Percentiles rank a stretch among this genome's conserved stretches.
phyloP scores from a whole-genome alignment of 257 asterid species.

The Solanum medicagineum region DNA sequence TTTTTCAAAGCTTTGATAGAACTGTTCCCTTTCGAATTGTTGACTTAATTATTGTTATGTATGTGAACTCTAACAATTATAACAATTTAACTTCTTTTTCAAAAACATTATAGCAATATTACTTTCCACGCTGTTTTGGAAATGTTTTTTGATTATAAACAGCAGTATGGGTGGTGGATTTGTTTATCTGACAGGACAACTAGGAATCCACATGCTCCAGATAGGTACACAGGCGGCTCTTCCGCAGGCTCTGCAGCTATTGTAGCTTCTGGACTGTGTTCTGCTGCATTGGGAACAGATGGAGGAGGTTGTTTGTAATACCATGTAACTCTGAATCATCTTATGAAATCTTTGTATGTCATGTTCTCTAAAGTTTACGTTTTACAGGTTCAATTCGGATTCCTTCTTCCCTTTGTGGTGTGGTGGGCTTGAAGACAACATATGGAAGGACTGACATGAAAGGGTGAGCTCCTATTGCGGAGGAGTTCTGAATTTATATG shows the following conservation, averaged over 20 bases:
- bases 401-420: constrained; percentile 93
- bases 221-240: constrained; percentile 95
- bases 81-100: neutral
- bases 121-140: neutral
- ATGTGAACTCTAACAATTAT: neutral
- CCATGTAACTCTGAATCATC: constrained; percentile 7
- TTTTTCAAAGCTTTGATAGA: neutral
- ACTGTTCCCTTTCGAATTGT: neutral
- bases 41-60: neutral
- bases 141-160: neutral
- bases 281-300: constrained; percentile 97
- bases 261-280: constrained; percentile 91
- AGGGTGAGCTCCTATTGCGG: constrained; percentile 41
- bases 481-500: neutral
- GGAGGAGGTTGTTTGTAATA: constrained; percentile 79
- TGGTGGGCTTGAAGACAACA: constrained; percentile 88
- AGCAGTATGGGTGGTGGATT: neutral
- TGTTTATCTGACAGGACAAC: constrained; percentile 49
- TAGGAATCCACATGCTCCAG: constrained; percentile 92
- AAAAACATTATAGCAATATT: neutral
- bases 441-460: constrained; percentile 71
- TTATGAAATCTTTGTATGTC: neutral
- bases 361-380: constrained; percentile 5
- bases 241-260: constrained; percentile 97
- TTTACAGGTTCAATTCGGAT: constrained; percentile 82